Evolutionary conservation across 306 rosid species (phyloP).

Genomic region (Oemleria cerasiformis): DNA sequence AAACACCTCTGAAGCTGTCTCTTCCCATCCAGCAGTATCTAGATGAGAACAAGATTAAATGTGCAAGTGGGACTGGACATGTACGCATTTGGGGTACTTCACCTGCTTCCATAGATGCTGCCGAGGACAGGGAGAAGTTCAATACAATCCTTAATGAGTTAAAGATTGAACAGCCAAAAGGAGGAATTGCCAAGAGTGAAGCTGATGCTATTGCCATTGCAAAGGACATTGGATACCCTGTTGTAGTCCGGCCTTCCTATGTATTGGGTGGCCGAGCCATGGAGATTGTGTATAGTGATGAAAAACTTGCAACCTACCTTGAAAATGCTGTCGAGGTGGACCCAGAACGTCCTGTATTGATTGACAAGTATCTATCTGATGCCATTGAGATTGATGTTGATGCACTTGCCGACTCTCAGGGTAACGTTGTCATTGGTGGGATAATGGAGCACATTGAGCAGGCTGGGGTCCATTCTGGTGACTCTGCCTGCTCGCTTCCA

Average conservation of each 20-base stretch:
- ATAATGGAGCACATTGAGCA: constrained; percentile 99
- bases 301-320: constrained; percentile 72
- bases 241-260: constrained; percentile 93
- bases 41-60: constrained; percentile 69
- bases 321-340: constrained; percentile 94
- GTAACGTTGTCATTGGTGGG: constrained; percentile 97
- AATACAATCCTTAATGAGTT: constrained; percentile 73
- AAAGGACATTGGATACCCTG: constrained; percentile 80
- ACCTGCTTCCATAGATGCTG: constrained; percentile 92
- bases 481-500: constrained; percentile 91
- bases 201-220: constrained; percentile 84
- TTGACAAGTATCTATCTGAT: constrained; percentile 85
- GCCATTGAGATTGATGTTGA: constrained; percentile 93
- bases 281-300: constrained; percentile 89
- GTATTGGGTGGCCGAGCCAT: constrained; percentile 98
- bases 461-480: constrained; percentile 98
- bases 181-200: constrained; percentile 97
- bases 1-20: constrained; percentile 87
- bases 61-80: constrained; percentile 62
- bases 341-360: constrained; percentile 89
- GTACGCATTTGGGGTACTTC: constrained; percentile 97
- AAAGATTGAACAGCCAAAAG: constrained; percentile 92
- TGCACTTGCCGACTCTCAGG: constrained; percentile 90
- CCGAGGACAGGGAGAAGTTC: constrained; percentile 96
- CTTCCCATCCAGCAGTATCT: constrained; percentile 81